These are phyloP conservation scores for Neurospora hispaniola DNA, from an alignment of 495 filamentous ascomycete genomes.

Conservation along the genomic window DNA sequence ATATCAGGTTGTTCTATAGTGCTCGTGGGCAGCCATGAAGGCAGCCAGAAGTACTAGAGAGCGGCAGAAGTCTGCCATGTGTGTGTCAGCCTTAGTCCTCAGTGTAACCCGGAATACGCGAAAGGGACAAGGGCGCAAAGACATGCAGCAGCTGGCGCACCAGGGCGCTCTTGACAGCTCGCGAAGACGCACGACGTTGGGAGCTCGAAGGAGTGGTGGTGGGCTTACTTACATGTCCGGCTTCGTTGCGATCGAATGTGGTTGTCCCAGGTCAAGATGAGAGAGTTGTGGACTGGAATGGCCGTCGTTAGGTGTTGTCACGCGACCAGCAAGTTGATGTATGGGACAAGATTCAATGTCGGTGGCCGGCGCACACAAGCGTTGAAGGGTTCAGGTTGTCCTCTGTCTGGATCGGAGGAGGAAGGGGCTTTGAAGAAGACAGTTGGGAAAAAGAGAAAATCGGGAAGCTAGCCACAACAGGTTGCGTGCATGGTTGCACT, in stretches of 20 bases:
- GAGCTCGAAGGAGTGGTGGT: neutral
- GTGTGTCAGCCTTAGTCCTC: neutral
- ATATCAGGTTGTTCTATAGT: conserved; percentile 13
- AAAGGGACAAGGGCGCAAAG: neutral
- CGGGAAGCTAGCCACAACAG: neutral
- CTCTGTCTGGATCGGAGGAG: neutral
- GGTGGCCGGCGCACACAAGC: neutral
- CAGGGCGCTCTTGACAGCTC: neutral
- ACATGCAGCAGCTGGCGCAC: neutral
- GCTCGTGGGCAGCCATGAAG: conserved; percentile 26
- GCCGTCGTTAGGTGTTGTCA: neutral
- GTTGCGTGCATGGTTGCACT: neutral
- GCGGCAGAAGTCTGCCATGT: neutral
- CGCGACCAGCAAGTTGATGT: neutral
- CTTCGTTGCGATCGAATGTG: neutral
- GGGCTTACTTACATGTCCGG: neutral
- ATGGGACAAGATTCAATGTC: neutral
- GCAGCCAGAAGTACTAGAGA: neutral
- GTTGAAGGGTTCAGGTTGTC: neutral
- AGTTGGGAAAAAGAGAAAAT: neutral
- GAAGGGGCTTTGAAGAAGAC: neutral
- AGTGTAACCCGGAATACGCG: neutral
- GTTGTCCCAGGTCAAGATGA: neutral
- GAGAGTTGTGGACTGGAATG: neutral
- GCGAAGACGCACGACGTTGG: neutral